Evolutionary conservation across 371 early-diverging fungal genomes (phyloP).

Genomic region (Chytridium lagenaria): DNA sequence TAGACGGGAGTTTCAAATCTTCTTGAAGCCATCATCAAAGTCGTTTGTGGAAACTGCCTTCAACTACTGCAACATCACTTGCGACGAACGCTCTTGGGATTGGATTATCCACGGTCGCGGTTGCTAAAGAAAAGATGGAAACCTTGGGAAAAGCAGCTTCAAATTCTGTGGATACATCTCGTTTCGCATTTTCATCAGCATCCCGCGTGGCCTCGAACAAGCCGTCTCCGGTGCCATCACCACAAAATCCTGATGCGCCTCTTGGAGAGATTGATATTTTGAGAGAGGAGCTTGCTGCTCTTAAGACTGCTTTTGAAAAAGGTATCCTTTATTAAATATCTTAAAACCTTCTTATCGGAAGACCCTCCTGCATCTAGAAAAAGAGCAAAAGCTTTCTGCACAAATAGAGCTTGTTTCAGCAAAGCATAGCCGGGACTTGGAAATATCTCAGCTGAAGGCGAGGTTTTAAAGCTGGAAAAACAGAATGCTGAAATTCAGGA

Average conservation of each 20-base stretch:
- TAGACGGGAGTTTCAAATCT: constrained; percentile 6
- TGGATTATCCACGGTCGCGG: constrained; percentile 14
- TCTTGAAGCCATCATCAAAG: neutral
- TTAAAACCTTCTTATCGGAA: neutral
- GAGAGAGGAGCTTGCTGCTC: neutral
- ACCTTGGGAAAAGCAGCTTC: constrained; percentile 9
- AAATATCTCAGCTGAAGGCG: constrained; percentile 9
- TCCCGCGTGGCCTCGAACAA: neutral
- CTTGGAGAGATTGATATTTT: neutral
- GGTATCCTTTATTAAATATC: neutral
- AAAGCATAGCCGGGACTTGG: constrained; percentile 25
- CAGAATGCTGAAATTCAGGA: neutral
- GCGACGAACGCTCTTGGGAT: constrained; percentile 29
- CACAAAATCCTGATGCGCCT: constrained; percentile 3
- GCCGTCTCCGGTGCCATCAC: neutral
- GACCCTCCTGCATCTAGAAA: constrained; percentile 16
- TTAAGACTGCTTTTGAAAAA: neutral
- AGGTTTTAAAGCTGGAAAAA: constrained; percentile 7
- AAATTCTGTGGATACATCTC: neutral
- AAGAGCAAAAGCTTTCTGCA: constrained; percentile 15
- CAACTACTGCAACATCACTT: constrained; percentile 15
- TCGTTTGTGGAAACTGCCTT: constrained; percentile 1
- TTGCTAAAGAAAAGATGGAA: neutral
- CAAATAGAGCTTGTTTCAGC: constrained; percentile 30
- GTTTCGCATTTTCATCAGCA: neutral